Conservation (phyloP, 2,329 filamentous ascomycete genomes). For the Cucurbitaria berberidis region DNA sequence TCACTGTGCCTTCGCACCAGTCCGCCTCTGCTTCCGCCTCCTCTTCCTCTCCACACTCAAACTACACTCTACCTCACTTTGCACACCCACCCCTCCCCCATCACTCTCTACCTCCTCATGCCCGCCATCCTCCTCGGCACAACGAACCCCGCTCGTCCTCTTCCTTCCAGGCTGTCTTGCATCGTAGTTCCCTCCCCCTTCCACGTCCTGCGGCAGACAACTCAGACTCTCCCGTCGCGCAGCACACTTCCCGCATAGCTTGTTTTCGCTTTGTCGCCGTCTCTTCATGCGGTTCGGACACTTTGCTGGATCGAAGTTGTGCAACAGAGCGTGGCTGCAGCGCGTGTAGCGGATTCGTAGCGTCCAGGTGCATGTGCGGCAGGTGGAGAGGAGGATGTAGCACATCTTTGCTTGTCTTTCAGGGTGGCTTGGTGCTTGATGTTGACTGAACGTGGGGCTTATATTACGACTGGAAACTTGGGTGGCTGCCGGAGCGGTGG, state of each 20-base stretch:
- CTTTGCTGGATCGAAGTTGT: conserved; percentile 19
- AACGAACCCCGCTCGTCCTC: background rate
- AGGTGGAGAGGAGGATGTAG: conserved; percentile 31
- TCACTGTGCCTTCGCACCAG: background rate
- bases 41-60: background rate
- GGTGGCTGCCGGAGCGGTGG: background rate
- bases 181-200: background rate
- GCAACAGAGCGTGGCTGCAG: conserved; percentile 29
- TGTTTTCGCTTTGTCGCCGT: background rate
- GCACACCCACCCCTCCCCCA: background rate
- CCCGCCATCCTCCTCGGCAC: background rate
- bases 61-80: background rate
- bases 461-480: background rate
- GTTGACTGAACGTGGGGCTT: too few species aligned
- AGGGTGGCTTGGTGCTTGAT: background rate
- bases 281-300: conserved; percentile 39
- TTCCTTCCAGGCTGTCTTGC: background rate
- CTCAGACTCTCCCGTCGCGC: conserved; percentile 26
- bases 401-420: conserved; percentile 27
- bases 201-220: background rate
- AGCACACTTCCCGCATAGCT: conserved; percentile 17
- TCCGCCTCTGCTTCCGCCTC: background rate
- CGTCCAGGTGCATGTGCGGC: conserved; percentile 21
- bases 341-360: conserved; percentile 21
- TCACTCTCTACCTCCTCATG: background rate